phyloP scores from a whole-genome alignment of 73 alveolate species.

The Symbiodinium pilosum region DNA sequence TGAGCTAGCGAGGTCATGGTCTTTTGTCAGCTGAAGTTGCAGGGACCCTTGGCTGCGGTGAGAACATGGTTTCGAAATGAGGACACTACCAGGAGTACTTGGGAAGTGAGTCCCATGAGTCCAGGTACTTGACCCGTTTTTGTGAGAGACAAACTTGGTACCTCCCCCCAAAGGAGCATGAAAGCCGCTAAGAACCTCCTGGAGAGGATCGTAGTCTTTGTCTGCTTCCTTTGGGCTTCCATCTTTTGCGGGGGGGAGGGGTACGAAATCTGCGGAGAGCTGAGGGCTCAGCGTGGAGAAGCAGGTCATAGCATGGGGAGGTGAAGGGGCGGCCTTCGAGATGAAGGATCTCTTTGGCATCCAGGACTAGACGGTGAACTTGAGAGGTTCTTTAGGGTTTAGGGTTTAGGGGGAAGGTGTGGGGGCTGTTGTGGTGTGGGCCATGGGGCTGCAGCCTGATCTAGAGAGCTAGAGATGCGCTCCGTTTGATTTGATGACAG shows the following conservation, averaged over 20 bases:
- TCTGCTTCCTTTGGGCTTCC: neutral
- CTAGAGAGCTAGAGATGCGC: neutral
- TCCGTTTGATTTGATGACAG: no score
- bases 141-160: no score
- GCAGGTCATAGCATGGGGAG: conserved; percentile 18
- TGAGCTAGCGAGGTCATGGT: neutral
- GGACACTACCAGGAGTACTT: no score
- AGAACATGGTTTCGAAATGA: no score
- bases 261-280: neutral
- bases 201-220: neutral
- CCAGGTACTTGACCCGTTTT: no score
- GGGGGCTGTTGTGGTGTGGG: no score
- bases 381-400: no score
- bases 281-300: neutral
- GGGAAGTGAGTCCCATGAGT: no score
- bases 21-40: neutral
- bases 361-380: no score
- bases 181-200: neutral
- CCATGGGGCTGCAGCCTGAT: neutral
- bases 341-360: conserved; percentile 13
- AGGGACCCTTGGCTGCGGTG: neutral
- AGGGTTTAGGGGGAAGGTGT: no score
- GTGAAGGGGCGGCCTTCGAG: neutral
- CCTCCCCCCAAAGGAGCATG: no score
- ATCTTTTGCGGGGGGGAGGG: neutral